These are phyloP conservation scores for Pleurotus salmoneostramineus DNA, from an alignment of 768 basidiomycete genomes.

Conservation along the genomic window DNA sequence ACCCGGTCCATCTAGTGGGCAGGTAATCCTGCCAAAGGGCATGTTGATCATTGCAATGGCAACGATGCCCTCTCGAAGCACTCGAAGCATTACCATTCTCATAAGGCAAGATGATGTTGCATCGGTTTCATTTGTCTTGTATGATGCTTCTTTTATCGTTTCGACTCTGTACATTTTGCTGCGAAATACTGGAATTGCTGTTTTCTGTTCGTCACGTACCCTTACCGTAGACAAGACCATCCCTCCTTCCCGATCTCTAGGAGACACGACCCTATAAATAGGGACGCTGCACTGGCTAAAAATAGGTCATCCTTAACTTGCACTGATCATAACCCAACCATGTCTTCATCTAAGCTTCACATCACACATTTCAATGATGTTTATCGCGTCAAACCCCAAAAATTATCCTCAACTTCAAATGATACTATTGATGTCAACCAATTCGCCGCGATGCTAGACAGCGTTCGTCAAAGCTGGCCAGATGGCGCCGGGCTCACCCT, in stretches of 20 bases:
- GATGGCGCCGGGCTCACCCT: constrained; percentile 58
- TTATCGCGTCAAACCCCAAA: constrained; percentile 79
- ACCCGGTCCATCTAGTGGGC: constrained; percentile 34
- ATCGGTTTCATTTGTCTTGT: not conserved
- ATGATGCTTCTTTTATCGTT: not conserved
- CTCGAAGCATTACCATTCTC: not conserved
- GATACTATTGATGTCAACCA: constrained; percentile 86
- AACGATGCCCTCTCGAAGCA: constrained; percentile 38
- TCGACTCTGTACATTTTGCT: not conserved
- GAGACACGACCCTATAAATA: too few species aligned
- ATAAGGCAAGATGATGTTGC: not conserved
- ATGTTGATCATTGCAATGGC: constrained; percentile 58
- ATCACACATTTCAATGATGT: constrained; percentile 80
- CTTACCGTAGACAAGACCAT: too few species aligned
- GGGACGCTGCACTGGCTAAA: not conserved
- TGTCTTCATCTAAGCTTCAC: constrained; percentile 21
- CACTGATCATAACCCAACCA: not conserved
- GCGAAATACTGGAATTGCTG: too few species aligned
- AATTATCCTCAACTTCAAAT: constrained; percentile 41
- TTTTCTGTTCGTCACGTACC: too few species aligned
- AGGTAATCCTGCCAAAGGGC: constrained; percentile 48
- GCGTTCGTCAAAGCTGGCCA: constrained; percentile 57
- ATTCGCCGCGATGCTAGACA: constrained; percentile 69
- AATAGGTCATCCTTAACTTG: not conserved
- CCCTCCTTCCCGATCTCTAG: too few species aligned